These are phyloP conservation scores for Phaffia tasmanica DNA, from an alignment of 768 basidiomycete genomes.

Conservation along the genomic window DNA sequence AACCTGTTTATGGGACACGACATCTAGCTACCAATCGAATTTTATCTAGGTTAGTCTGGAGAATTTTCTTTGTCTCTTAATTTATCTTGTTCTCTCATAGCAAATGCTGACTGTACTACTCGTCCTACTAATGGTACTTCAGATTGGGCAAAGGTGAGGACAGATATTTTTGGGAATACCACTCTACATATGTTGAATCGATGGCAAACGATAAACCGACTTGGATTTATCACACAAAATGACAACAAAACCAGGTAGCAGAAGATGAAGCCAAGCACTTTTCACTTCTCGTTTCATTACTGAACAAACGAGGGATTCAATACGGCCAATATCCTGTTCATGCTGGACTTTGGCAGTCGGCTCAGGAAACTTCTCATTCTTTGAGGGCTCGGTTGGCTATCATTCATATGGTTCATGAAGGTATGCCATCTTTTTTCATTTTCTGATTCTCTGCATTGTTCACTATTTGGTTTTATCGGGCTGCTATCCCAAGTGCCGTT, in stretches of 20 bases:
- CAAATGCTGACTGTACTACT: background rate
- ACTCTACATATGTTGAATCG: background rate
- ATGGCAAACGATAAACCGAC: background rate
- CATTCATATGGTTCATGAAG: conserved; percentile 50
- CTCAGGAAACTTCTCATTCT: conserved; percentile 54
- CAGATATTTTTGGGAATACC: background rate
- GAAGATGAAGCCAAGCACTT: conserved; percentile 71
- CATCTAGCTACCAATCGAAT: background rate
- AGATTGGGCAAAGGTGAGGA: conserved; percentile 53
- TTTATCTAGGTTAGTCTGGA: background rate
- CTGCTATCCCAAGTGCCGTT: background rate
- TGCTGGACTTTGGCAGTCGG: conserved; percentile 69
- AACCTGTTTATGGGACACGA: background rate
- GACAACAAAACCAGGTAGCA: conserved; percentile 44
- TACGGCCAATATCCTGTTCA: conserved; percentile 47
- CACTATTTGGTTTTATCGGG: background rate
- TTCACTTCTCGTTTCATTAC: conserved; percentile 53
- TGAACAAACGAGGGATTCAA: conserved; percentile 44
- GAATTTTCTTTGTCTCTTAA: too few relatives aligned
- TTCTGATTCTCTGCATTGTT: background rate
- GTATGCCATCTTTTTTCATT: background rate
- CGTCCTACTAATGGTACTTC: background rate
- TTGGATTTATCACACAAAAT: background rate
- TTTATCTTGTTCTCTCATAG: background rate
- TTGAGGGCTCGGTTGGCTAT: conserved; percentile 64